Conservation (phyloP, 2,329 filamentous ascomycete genomes). For the Neopestalotiopsis sp. region DNA sequence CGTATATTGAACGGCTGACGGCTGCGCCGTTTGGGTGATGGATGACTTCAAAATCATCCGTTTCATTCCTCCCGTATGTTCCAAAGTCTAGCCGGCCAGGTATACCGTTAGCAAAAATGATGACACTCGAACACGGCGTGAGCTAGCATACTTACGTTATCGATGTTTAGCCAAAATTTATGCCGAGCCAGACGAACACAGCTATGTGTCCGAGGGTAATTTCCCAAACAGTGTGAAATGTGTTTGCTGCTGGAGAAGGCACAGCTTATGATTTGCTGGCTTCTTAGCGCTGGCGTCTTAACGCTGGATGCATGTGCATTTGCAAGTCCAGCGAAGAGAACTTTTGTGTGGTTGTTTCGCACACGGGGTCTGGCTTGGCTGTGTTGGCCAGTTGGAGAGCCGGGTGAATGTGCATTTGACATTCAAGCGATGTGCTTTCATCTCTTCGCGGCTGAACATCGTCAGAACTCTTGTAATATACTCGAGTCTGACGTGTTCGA, state of each 20-base stretch:
- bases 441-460: not conserved
- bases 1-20: too few relatives aligned
- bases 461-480: too few relatives aligned
- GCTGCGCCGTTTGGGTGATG: too few relatives aligned
- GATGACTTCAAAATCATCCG: too few relatives aligned
- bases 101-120: too few relatives aligned
- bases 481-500: too few relatives aligned
- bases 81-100: too few relatives aligned
- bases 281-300: not conserved
- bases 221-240: not conserved
- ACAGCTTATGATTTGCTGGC: not conserved
- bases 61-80: too few relatives aligned
- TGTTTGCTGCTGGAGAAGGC: not conserved
- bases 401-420: not conserved
- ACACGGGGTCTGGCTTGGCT: not conserved
- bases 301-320: not conserved
- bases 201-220: not conserved
- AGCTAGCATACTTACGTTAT: too few relatives aligned
- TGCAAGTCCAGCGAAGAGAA: not conserved
- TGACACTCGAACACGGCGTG: too few relatives aligned
- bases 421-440: not conserved
- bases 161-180: too few relatives aligned
- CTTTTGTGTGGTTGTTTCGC: not conserved
- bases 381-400: not conserved
- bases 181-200: too few relatives aligned